phyloP scores from a whole-genome alignment of 768 basidiomycete genomes.

The Suillus fuscotomentosus region DNA sequence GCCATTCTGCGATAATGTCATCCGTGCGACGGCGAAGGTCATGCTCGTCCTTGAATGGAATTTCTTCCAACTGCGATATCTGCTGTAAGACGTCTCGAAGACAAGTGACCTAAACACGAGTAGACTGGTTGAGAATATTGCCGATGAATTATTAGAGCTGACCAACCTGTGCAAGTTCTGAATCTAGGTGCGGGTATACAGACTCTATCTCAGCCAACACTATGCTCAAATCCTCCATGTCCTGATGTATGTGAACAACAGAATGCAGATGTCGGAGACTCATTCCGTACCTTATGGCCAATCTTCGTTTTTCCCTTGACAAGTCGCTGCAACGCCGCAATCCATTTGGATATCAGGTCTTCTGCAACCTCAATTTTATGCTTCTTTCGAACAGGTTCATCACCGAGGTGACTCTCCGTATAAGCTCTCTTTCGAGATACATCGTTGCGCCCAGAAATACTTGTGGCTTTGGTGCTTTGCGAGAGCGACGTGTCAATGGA shows the following conservation, averaged over 20 bases:
- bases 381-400: slow-evolving; percentile 1
- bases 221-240: slow-evolving; percentile 25
- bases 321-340: slow-evolving; percentile 27
- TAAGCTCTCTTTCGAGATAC: neutral
- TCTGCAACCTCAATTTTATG: neutral
- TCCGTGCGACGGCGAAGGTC: slow-evolving; percentile 23
- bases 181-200: slow-evolving; percentile 13
- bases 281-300: slow-evolving; percentile 14
- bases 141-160: neutral
- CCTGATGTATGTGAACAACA: slow-evolving; percentile 14
- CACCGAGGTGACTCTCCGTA: neutral
- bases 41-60: slow-evolving; percentile 30
- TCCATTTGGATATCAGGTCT: slow-evolving; percentile 18
- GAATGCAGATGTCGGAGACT: neutral
- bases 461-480: neutral
- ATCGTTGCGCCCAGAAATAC: neutral
- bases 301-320: slow-evolving; percentile 26
- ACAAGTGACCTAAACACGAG: slow-evolving; percentile 14
- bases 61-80: slow-evolving; percentile 25
- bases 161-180: slow-evolving; percentile 16
- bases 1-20: slow-evolving; percentile 15
- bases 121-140: neutral
- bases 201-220: slow-evolving; percentile 31
- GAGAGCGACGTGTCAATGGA: neutral
- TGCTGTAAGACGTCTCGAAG: slow-evolving; percentile 21